These are phyloP conservation scores for Trichomonascaceae sp. DNA, from an alignment of 1,139 yeast genomes.

Conservation along the genomic window DNA sequence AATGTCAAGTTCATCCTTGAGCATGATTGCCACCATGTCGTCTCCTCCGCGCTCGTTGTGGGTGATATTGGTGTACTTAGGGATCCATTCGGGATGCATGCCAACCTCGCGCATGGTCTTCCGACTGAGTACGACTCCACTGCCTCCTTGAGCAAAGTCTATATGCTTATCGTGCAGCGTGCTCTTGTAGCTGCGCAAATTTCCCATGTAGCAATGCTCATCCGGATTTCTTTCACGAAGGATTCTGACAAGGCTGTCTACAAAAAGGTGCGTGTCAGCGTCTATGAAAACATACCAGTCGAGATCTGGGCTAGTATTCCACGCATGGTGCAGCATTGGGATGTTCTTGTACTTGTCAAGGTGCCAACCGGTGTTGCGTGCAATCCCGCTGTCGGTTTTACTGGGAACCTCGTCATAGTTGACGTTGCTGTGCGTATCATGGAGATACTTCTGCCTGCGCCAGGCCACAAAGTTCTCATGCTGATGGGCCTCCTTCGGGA, in stretches of 20 bases:
- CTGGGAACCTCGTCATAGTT: conserved; percentile 3
- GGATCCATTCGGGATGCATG: conserved; percentile 7
- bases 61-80: conserved; percentile 17
- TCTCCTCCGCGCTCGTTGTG: conserved; percentile 26
- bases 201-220: conserved; percentile 19
- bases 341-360: conserved; percentile 25
- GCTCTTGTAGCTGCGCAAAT: conserved; percentile 9
- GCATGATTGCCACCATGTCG: conserved; percentile 21
- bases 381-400: background rate
- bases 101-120: conserved; percentile 17
- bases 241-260: conserved; percentile 15
- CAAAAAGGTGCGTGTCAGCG: conserved; percentile 22
- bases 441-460: conserved; percentile 14
- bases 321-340: conserved; percentile 27
- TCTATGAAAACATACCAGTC: conserved; percentile 27
- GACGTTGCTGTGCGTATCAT: conserved; percentile 12
- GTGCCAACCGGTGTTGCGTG: conserved; percentile 18
- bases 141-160: conserved; percentile 26
- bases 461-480: conserved; percentile 15
- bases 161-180: background rate
- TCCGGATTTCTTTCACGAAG: conserved; percentile 14
- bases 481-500: conserved; percentile 13
- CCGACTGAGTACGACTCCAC: conserved; percentile 24
- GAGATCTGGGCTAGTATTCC: conserved; percentile 13
- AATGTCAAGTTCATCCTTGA: conserved; percentile 7